Percentiles rank a stretch among this genome's conserved stretches.
Conservation (phyloP, 2,329 filamentous ascomycete genomes). For the Ophiocordyceps sinensis region DNA sequence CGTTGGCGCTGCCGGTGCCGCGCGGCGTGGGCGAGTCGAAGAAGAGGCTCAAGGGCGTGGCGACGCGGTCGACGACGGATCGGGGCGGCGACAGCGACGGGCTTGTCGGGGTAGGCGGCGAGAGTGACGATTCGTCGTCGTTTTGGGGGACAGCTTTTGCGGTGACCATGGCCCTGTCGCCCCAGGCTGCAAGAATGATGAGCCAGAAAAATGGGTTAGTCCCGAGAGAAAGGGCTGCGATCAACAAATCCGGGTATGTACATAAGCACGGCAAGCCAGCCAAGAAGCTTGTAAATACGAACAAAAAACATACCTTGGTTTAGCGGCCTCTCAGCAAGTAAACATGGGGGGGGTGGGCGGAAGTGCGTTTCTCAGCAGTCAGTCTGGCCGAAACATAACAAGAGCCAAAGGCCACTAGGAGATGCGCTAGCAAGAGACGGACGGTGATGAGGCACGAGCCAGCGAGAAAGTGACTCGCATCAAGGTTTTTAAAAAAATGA, state of each 20-base stretch:
- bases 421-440: background rate
- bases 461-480: no score
- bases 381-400: background rate
- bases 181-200: background rate
- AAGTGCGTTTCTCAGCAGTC: background rate
- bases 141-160: background rate
- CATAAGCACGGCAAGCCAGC: background rate
- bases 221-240: background rate
- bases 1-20: background rate
- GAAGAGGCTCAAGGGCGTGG: constrained; percentile 8
- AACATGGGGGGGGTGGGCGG: background rate
- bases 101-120: background rate
- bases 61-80: constrained; percentile 7
- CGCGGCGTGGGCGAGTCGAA: constrained; percentile 1
- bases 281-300: no score
- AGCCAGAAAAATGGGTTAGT: background rate
- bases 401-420: background rate
- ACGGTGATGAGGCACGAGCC: background rate
- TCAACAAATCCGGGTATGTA: background rate
- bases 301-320: background rate
- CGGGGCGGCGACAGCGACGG: constrained; percentile 2
- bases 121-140: background rate
- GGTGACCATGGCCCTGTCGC: background rate
- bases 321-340: background rate
- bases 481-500: no score